Base-by-base conservation (phyloP, 768 basidiomycete species). In the Calocybe cyanea region DNA sequence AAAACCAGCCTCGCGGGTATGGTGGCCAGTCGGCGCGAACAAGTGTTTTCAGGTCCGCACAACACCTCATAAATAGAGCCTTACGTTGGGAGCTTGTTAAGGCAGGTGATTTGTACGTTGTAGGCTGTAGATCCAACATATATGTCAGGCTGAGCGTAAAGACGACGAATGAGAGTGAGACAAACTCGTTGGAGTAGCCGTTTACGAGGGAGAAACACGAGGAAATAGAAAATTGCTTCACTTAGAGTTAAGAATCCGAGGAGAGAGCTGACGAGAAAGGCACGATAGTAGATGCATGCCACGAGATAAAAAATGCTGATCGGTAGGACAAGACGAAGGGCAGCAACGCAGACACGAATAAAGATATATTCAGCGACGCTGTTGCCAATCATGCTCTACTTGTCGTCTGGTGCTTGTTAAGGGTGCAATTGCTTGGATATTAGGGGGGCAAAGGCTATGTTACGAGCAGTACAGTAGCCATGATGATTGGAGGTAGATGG, bases 1-100 rank as follows among this genome's bases (percentile, higher is more conserved):
- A 58, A 59, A 85, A 84, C 81, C 83, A 86, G 20, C 75, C 77
- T 2, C 67, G 50, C 0, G 64, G 62, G 38, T 65, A 66, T 0
- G 70, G 65, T 32, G 25, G 6, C 25, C 63, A 21, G 67, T 58
- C 7, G 39, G 15, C 1, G 46, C 44, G 17, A 35, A 14, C 53
- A 38, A 48, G 35, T 30, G n/a, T n/a, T n/a, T 55, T 49, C 9
- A 55, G 51, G 13, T 55, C 56, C 14, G 56, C 54, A 10, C 68
- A 56, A 43, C 82, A 83, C 59, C 63, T 71, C n/a, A 58, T 52
- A 49, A 84, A 80, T 11, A 83, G 66, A 0, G 60, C 64, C 20
- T 63, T 57, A 10, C 82, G 73, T 51, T 78, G 65, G 20, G 62
- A 53, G 9, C 68, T 71, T 38, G 65, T 63, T 7, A 69, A 54